These are phyloP conservation scores for Arachnomyces sp. DNA, from an alignment of 2,329 filamentous ascomycete species.

Conservation along the genomic window DNA sequence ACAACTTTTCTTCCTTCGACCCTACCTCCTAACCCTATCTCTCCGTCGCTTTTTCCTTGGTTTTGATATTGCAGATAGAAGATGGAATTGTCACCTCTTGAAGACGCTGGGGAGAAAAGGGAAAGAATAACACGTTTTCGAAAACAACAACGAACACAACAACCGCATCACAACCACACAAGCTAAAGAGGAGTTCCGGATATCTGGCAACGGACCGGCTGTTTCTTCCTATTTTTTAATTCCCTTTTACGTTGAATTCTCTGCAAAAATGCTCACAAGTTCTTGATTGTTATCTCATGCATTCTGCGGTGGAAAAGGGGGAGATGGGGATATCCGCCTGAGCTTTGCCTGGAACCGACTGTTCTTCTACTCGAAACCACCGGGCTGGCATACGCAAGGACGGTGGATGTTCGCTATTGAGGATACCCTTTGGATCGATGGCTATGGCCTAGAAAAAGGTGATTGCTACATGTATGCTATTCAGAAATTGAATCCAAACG, in stretches of 20 bases:
- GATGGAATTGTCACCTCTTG: constrained; percentile 32
- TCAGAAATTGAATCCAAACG: too few species aligned
- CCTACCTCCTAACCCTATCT: constrained; percentile 13
- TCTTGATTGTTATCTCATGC: constrained; percentile 15
- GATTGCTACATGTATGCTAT: too few species aligned
- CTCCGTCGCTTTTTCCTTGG: constrained; percentile 2
- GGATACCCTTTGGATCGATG: constrained; percentile 7
- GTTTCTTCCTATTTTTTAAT: constrained; percentile 41
- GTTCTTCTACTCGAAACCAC: background rate
- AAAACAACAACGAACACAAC: constrained; percentile 60
- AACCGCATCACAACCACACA: too few species aligned
- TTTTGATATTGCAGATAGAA: constrained; percentile 35
- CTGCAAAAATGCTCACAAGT: constrained; percentile 32
- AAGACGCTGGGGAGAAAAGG: background rate
- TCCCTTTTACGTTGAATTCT: constrained; percentile 36
- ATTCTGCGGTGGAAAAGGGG: constrained; percentile 16
- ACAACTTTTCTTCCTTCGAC: constrained; percentile 16
- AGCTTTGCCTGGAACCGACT: constrained; percentile 8
- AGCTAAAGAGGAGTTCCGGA: constrained; percentile 63
- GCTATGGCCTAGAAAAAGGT: too few species aligned
- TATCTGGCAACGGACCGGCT: constrained; percentile 62
- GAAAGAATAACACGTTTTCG: constrained; percentile 22
- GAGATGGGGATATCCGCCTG: constrained; percentile 19
- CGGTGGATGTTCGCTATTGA: constrained; percentile 9
- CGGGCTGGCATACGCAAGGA: constrained; percentile 1